Percentiles rank a stretch among this genome's conserved stretches.
These are phyloP conservation scores for Zasmidium angulare DNA, from an alignment of 2,329 filamentous ascomycete genomes.

Conservation along the genomic window DNA sequence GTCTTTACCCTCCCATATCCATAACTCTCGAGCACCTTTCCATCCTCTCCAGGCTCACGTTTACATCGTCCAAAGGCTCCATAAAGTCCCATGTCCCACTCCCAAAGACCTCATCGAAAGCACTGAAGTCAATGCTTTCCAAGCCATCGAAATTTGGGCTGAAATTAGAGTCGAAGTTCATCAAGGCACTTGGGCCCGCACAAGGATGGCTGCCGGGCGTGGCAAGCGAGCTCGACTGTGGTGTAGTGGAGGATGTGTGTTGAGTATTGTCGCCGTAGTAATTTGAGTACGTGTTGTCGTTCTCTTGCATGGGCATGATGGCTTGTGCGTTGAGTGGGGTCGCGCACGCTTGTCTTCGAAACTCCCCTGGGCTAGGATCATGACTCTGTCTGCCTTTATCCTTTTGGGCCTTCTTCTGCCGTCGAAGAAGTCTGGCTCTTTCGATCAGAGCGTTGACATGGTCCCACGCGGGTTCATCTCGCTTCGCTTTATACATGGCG, in stretches of 20 bases:
- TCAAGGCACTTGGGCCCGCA: neutral
- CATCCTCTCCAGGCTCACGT: constrained; percentile 1
- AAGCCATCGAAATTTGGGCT: constrained; percentile 7
- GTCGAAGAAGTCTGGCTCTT: constrained; percentile 21
- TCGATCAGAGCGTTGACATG: constrained; percentile 30
- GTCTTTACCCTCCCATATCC: neutral
- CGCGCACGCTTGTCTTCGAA: neutral
- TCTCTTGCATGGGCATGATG: neutral
- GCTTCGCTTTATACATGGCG: constrained; percentile 21
- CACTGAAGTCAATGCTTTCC: constrained; percentile 15
- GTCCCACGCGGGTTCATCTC: constrained; percentile 28
- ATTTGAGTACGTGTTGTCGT: neutral
- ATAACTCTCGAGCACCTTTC: neutral
- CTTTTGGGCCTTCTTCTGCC: constrained; percentile 3
- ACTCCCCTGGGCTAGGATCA: neutral
- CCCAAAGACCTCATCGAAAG: constrained; percentile 22
- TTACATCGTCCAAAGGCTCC: constrained; percentile 11
- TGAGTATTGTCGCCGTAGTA: neutral
- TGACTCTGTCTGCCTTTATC: neutral
- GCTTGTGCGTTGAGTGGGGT: neutral
- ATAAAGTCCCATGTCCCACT: constrained; percentile 14
- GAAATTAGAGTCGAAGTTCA: constrained; percentile 13
- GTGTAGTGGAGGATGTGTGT: neutral
- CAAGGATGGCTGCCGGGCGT: constrained; percentile 7
- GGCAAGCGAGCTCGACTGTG: neutral